Percentiles rank a stretch among this genome's conserved stretches.
Conservation (phyloP, 129 eudicot genomes). For the Cynara cardunculus region DNA sequence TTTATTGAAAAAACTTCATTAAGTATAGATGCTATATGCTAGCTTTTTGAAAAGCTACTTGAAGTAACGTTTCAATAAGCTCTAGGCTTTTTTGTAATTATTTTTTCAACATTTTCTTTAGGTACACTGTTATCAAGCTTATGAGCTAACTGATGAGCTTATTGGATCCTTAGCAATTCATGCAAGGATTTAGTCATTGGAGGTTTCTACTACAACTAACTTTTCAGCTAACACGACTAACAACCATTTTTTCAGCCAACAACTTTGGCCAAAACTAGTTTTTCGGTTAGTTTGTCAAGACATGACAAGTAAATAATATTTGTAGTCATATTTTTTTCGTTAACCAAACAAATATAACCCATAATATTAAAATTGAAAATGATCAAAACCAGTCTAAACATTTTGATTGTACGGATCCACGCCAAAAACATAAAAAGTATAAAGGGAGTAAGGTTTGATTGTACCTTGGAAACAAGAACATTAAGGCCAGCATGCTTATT, state of each 20-base stretch:
- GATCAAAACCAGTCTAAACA: too few species aligned
- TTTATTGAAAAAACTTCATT: too few species aligned
- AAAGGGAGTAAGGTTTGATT: neutral
- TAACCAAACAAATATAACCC: neutral
- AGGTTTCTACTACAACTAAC: too few species aligned
- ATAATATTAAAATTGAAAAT: neutral
- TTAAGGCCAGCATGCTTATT: conserved; percentile 97
- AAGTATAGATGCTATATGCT: neutral
- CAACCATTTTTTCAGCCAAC: neutral
- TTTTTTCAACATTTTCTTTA: neutral
- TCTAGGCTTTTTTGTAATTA: neutral
- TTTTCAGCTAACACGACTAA: too few species aligned
- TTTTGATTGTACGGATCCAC: too few species aligned
- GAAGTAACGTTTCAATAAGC: neutral
- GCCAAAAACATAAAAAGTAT: neutral
- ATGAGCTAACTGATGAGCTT: too few species aligned
- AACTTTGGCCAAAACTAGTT: neutral
- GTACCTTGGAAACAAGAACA: conserved; percentile 91
- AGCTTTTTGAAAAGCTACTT: neutral
- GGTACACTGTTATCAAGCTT: too few species aligned
- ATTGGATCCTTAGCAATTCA: too few species aligned
- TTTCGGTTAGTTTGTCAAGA: too few species aligned
- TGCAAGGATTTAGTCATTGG: too few species aligned
- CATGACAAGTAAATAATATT: neutral
- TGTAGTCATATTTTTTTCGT: neutral